Conservation (phyloP, 2,329 filamentous ascomycete species). For the Rutstroemia sp. region DNA sequence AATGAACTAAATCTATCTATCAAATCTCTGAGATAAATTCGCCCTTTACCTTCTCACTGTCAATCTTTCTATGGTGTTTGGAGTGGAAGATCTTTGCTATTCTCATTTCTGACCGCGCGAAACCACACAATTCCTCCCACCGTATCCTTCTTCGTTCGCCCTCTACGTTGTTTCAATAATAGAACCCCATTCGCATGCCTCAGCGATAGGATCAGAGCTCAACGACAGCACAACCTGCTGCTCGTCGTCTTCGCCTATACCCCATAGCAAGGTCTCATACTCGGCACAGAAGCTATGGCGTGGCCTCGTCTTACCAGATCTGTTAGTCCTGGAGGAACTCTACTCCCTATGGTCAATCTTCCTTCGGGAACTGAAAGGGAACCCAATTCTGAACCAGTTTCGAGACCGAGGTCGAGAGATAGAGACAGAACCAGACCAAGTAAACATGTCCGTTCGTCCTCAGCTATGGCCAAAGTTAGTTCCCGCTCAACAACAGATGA, state of each 20-base stretch:
- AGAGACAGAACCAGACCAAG: constrained; percentile 19
- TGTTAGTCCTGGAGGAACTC: constrained; percentile 21
- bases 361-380: constrained; percentile 18
- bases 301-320: constrained; percentile 27
- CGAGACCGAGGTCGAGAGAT: constrained; percentile 19
- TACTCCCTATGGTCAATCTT: constrained; percentile 27
- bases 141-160: background rate
- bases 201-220: constrained; percentile 19
- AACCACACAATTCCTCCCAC: background rate
- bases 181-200: constrained; percentile 25
- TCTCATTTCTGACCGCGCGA: background rate
- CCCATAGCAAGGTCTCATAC: background rate
- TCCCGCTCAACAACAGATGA: constrained; percentile 9
- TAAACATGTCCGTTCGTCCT: constrained; percentile 26
- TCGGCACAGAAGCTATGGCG: constrained; percentile 20
- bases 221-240: constrained; percentile 29
- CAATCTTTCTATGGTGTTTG: constrained; percentile 4
- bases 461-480: constrained; percentile 29
- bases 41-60: background rate
- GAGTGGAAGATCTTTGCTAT: background rate
- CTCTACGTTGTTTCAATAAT: background rate
- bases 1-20: too few species aligned
- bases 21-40: too few species aligned
- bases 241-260: constrained; percentile 14
- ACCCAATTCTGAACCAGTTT: constrained; percentile 19